Evolutionary conservation across 208 protist species (phyloP), one percentile per base, ranked within the genome.

Genomic region (Trypanosoma scelopori): DNA sequence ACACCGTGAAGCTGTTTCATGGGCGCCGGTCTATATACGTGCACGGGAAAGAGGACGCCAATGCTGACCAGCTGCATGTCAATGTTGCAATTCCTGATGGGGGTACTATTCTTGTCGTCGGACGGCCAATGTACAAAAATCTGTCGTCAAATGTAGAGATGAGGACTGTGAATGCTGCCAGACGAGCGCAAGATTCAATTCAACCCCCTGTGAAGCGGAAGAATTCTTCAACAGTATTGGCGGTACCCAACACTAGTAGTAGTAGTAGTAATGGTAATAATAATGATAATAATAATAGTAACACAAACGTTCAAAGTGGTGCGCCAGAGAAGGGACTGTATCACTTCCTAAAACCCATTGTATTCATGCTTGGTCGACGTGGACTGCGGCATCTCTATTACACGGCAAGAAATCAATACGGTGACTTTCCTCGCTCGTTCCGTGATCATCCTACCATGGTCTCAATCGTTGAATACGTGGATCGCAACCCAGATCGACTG

Each of bases 381-480:
- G 58, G 58, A 2, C 51, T 72, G 48, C 67, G 28, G 3, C 46
- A 61, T 11, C 23, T 69, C 12, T 49, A 55, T 45, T 20, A 45
- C 16, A 35, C 53, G 59, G 55, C 46, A 46, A 53, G 30, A 43
- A 51, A 51, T 43, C 4, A 55, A 23, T 52, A 45, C 30, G 53
- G 45, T 35, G 37, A 65, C 35, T 67, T 75, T 48, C 71, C 75
- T 15, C 42, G 56, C 45, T 55, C 50, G 0, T 50, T 89, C 12
- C 82, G 78, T 55, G 56, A 76, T 39, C 78, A 87, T 61, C 84
- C 78, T 27, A 82, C 78, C 0, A 78, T 90, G 73, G 58, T 79
- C 32, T 77, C 74, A 57, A 85, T 91, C 35, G 73, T 82, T 6
- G 71, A 74, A 39, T 71, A 77, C 60, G 75, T 86, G 4, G 71